Percentiles rank a stretch among this genome's conserved stretches.
phyloP scores from a whole-genome alignment of 192 early-diverging fungal genomes.

The Coemansia sp. region DNA sequence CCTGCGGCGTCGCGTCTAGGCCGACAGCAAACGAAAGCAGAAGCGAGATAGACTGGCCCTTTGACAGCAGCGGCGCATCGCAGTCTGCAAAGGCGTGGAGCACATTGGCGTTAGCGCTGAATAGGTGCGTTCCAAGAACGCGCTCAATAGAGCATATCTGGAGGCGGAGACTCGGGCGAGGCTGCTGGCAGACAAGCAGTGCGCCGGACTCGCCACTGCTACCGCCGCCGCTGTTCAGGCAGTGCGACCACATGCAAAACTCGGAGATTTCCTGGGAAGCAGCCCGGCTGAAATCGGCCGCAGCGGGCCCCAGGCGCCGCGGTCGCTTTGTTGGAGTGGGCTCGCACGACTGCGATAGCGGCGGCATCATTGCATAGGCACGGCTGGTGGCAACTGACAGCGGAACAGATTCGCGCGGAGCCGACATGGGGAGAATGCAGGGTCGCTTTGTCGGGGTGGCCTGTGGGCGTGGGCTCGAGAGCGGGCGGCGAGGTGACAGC shows the following conservation, averaged over 20 bases:
- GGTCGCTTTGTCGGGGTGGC: constrained; percentile 11
- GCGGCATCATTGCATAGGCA: background rate
- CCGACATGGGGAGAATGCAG: background rate
- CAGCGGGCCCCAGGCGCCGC: constrained; percentile 16
- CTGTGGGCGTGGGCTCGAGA: constrained; percentile 13
- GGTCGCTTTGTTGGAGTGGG: constrained; percentile 26
- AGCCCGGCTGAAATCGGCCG: constrained; percentile 11
- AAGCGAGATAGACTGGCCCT: constrained; percentile 13
- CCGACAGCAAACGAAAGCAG: constrained; percentile 36
- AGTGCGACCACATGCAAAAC: constrained; percentile 44
- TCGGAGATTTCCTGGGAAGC: constrained; percentile 17
- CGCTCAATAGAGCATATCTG: constrained; percentile 4
- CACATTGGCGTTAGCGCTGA: constrained; percentile 14
- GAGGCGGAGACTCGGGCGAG: constrained; percentile 13
- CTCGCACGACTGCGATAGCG: background rate
- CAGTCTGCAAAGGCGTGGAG: background rate
- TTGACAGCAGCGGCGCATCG: background rate
- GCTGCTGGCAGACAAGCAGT: constrained; percentile 13
- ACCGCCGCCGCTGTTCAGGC: no score
- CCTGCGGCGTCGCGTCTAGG: constrained; percentile 21
- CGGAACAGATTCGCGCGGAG: background rate
- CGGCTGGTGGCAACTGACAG: background rate
- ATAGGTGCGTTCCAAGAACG: constrained; percentile 26
- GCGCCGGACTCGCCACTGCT: constrained; percentile 5
- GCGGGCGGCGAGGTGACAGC: constrained; percentile 10